Conservation (phyloP, 2,329 filamentous ascomycete species). For the Neonectria faginata region DNA sequence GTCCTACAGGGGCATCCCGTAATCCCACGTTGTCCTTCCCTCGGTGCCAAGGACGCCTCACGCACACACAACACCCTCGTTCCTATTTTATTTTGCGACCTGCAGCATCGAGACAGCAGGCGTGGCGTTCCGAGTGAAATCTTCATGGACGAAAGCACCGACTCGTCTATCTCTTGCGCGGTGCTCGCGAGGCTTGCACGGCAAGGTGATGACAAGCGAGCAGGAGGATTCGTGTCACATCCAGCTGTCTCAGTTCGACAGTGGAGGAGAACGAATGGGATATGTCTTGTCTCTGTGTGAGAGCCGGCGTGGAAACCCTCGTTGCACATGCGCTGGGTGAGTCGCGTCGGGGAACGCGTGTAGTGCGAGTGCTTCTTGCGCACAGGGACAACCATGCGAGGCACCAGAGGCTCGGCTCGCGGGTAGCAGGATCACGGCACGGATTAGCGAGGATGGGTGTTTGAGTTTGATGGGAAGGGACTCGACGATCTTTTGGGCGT, state of each 20-base stretch:
- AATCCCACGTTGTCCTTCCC: slow-evolving; percentile 40
- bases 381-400: slow-evolving; percentile 16
- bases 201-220: slow-evolving; percentile 24
- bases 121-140: slow-evolving; percentile 22
- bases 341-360: slow-evolving; percentile 18
- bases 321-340: slow-evolving; percentile 24
- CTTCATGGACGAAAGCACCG: slow-evolving; percentile 23
- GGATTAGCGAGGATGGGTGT: slow-evolving; percentile 30
- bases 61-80: slow-evolving; percentile 3
- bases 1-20: slow-evolving; percentile 40
- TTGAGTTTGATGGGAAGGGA: slow-evolving; percentile 27
- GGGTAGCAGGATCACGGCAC: slow-evolving; percentile 18
- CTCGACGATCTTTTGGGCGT: slow-evolving; percentile 18
- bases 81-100: slow-evolving; percentile 16
- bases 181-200: slow-evolving; percentile 9
- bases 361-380: slow-evolving; percentile 25
- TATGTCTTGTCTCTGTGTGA: slow-evolving; percentile 23
- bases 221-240: slow-evolving; percentile 20
- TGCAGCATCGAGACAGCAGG: slow-evolving; percentile 25
- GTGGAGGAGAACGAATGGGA: slow-evolving; percentile 11
- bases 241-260: slow-evolving; percentile 16
- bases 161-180: slow-evolving; percentile 25
- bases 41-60: slow-evolving; percentile 13
- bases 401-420: slow-evolving; percentile 24
- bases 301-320: slow-evolving; percentile 12